These are phyloP conservation scores for Metschnikowia vanudenii DNA, from an alignment of 805 yeast species.

Conservation along the genomic window DNA sequence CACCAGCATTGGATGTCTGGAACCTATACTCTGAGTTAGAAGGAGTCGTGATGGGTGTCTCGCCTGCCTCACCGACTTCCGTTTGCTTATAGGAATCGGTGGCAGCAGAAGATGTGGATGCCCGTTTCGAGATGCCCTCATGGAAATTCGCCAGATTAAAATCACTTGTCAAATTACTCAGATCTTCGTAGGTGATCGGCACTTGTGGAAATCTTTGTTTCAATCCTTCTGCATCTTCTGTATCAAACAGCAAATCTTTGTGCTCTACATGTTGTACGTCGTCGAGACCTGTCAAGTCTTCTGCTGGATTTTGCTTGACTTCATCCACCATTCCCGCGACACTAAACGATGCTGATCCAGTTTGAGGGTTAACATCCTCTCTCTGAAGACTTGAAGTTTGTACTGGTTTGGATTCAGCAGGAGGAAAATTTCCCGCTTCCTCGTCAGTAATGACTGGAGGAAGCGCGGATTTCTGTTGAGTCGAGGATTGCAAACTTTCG, in stretches of 20 bases:
- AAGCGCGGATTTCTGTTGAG: neutral
- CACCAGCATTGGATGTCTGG: conserved; percentile 32
- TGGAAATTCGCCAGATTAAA: neutral
- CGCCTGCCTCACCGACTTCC: conserved; percentile 33
- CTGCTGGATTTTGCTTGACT: conserved; percentile 27
- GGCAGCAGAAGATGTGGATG: conserved; percentile 30
- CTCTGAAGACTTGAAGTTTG: neutral
- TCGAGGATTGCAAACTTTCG: neutral
- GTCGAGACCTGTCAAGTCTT: conserved; percentile 29
- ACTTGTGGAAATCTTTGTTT: conserved; percentile 35
- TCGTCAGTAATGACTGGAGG: neutral
- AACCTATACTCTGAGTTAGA: conserved; percentile 48
- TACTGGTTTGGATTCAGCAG: neutral
- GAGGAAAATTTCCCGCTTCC: neutral
- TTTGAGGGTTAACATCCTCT: conserved; percentile 2
- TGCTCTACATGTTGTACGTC: conserved; percentile 18
- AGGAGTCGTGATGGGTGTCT: conserved; percentile 51
- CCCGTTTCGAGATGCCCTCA: conserved; percentile 14
- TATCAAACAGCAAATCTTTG: conserved; percentile 3
- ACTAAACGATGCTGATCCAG: neutral
- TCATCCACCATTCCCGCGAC: conserved; percentile 21
- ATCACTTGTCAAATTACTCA: neutral
- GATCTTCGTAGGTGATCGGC: conserved; percentile 25
- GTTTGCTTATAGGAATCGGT: conserved; percentile 27
- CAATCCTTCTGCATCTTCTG: conserved; percentile 6